Conservation (phyloP, 768 basidiomycete genomes). For the Mycena vulgaris region DNA sequence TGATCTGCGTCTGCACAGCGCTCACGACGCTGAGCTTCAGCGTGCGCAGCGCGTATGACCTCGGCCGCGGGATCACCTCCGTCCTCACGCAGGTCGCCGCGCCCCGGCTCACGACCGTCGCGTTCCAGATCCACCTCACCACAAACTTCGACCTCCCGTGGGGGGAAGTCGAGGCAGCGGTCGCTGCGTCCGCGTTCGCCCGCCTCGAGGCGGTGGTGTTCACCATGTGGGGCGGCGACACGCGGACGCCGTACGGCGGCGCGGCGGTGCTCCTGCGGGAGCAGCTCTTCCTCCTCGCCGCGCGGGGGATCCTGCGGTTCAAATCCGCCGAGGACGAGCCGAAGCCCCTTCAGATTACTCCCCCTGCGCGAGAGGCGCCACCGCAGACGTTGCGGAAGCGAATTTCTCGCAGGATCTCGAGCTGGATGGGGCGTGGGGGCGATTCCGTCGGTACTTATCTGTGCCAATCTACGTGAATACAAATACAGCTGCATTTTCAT, state of each 20-base stretch:
- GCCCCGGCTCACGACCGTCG: constrained; percentile 4
- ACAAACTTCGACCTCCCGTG: constrained; percentile 21
- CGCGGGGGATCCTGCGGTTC: constrained; percentile 9
- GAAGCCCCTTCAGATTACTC: background rate
- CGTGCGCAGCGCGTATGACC: constrained; percentile 23
- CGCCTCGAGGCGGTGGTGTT: background rate
- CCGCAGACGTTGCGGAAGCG: background rate
- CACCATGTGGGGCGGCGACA: constrained; percentile 14
- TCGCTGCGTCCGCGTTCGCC: background rate
- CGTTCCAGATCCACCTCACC: constrained; percentile 19
- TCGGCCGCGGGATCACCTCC: constrained; percentile 10
- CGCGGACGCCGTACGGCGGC: constrained; percentile 1
- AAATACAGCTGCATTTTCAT: no score
- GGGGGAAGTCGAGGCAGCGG: constrained; percentile 17
- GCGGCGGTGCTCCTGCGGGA: constrained; percentile 17
- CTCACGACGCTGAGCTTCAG: constrained; percentile 23
- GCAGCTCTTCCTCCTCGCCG: background rate
- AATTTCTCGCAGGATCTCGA: background rate
- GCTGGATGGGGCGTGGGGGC: no score
- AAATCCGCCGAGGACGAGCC: constrained; percentile 1
- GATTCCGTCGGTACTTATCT: no score
- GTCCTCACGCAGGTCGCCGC: constrained; percentile 15
- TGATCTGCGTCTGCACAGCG: constrained; percentile 4
- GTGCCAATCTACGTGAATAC: no score
- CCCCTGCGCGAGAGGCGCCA: background rate